Evolutionary conservation across 768 basidiomycete genomes (phyloP), one percentile per base, ranked within the genome.

Genomic region (Lentinula lateritia): DNA sequence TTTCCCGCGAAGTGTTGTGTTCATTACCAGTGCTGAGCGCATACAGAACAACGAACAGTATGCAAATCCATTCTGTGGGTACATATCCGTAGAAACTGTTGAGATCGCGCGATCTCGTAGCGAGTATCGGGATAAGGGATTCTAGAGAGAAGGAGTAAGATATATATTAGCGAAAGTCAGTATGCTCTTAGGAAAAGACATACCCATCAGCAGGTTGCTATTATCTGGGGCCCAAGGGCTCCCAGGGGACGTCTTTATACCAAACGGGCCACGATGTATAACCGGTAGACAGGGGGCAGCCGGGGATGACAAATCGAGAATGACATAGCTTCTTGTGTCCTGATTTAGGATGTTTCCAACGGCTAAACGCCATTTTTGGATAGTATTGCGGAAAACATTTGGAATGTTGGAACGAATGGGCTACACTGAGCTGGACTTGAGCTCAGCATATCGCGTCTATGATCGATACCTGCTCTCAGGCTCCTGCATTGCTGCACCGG

Each of bases 41-140:
- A 34, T 68, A 71, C 18, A 70, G 63, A 28, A 65, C 71, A 34
- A 74, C 54, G 56, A 67, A 73, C 13, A 72, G 32, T 35, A 66
- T 63, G 64, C 71, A 71, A n/a, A 74, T 65, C 67, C 69, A 73
- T 39, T 65, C 57, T 0, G 72, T 73, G 4, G 71, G 71, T 6
- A 68, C 56, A 60, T 72, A 74, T 34, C 68, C 67, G 55, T 70
- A 73, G 34, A 59, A 59, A 45, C 58, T 59, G 15, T 13, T 13
- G 15, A 35, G 10, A 45, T 45, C 20, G n/a, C 18, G 58, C n/a
- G 20, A n/a, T 32, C 23, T 50, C 58, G 56, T 43, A 12, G 56
- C 56, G 41, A 48, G 58, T 5, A 59, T 34, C 23, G 58, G 3
- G 39, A n/a, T 56, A 48, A 10, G 61, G 28, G 55, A 20, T n/a